Evolutionary conservation across 352 stramenopile species (phyloP), one percentile per base, ranked within the genome.

Genomic region (Pythium apleroticum): DNA sequence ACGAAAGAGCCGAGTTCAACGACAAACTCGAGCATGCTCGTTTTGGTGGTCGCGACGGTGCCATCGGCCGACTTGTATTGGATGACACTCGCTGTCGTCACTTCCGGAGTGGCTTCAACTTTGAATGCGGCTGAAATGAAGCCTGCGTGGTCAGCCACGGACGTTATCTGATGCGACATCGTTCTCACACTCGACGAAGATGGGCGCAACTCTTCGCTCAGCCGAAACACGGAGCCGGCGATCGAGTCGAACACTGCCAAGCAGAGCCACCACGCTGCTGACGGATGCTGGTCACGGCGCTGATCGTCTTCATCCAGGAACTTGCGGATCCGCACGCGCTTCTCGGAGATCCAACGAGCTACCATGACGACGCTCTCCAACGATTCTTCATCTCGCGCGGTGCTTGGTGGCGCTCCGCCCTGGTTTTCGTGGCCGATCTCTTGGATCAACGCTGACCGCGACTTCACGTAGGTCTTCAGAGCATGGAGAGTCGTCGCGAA

Each of bases 201-300:
- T 72, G 77, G 15, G 17, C 75, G 45, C 20, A 90, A 57, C 17
- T 66, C 69, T 5, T 68, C 52, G 25, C 82, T 73, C 19, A 68
- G 65, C 20, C 80, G 71, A 45, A 81, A 77, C 10, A 66, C 63
- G 15, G 73, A 72, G 15, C 60, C 55, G 0, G 80, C 75, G 22
- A 91, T 66, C 72, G 76, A 88, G 63, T 85, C 49, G 3, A 86
- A 78, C 14, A 76, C 72, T 1, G 72, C 68, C 39, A 91, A 76
- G 55, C 76, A 80, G 24, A 91, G 43, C 80, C 82, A 91, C 82
- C 82, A 91, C 4, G 71, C 67, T 35, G 71, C 72, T 57, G 76
- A 75, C 0, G 74, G 74, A 2, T 68, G 68, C 22, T 20, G 43
- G 7, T 60, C 65, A 0, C 50, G 46, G 31, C 60, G 30, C 14